Evolutionary conservation across 2,329 filamentous ascomycete genomes (phyloP), one percentile per base, ranked within the genome.

Genomic region (Sporothrix luriei): DNA sequence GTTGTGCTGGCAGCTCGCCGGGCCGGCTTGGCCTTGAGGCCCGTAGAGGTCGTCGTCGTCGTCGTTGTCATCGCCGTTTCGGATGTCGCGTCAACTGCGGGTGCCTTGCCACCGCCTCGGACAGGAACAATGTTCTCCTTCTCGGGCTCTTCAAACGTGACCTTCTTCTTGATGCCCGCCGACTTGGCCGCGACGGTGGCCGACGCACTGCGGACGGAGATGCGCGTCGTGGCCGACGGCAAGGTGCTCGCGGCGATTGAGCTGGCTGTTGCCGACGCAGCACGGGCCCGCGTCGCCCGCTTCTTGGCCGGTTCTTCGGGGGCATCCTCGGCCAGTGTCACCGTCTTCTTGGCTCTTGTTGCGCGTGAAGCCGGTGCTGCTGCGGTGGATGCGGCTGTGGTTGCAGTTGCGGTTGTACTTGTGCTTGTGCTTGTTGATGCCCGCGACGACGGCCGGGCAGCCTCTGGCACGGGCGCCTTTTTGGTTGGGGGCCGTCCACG

Each of bases 131-230:
- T 78, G 73, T 90, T 90, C 76, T 90, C 88, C 78, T 90, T 90
- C 76, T 88, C 87, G 3, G 85, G 85, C 73, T 87, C 86, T 75
- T 88, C 83, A 76, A 90, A 90, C 70, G 85, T 88, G 74, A 90
- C 87, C 2, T 81, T 83, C 80, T 89, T 90, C 80, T 86, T 88
- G 46, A 68, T 38, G 1, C 81, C 77, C 81, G 79, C 21, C 84
- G 69, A 9, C 43, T 68, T 70, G 26, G 71, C 29, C 3, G 68
- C 68, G 2, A 68, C 26, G 2, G 68, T 52, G 46, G 79, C 77
- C 6, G 77, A 74, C 40, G 79, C 80, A 55, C 81, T 80, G 19
- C 82, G 81, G 19, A 75, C 73, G 24, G 76, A 71, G 29, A 76
- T 75, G 4, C 79, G 65, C 21, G 81, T 73, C 29, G 82, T 82